Percentiles rank a stretch among this genome's conserved stretches.
Conservation (phyloP, 305 asterid species). For the Fraxinus sp. region DNA sequence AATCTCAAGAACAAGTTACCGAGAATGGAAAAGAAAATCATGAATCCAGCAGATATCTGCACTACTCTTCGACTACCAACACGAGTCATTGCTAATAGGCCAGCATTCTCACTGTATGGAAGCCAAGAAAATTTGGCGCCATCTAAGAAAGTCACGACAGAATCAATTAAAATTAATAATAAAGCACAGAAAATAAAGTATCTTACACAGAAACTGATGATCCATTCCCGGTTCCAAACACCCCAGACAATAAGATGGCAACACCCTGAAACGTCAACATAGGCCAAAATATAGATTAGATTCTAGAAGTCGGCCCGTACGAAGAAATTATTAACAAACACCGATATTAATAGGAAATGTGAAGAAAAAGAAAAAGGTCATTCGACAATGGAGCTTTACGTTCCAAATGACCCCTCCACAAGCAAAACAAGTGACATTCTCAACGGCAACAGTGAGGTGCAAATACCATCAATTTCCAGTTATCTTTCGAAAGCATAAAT, state of each 20-base stretch:
- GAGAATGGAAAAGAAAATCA: slow-evolving; percentile 53
- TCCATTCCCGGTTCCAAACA: slow-evolving; percentile 52
- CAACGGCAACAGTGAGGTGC: neutral
- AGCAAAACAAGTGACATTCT: neutral
- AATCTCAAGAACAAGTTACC: slow-evolving; percentile 27
- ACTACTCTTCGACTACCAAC: slow-evolving; percentile 59
- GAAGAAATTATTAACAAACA: neutral
- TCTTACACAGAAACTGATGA: slow-evolving; percentile 54
- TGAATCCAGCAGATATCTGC: slow-evolving; percentile 54
- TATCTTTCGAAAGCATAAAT: neutral
- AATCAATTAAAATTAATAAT: neutral
- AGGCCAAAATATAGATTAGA: neutral
- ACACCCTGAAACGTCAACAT: slow-evolving; percentile 35
- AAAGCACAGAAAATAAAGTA: neutral
- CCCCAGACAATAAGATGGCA: slow-evolving; percentile 45
- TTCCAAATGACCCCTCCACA: neutral
- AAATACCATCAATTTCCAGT: neutral
- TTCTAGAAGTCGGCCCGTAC: neutral
- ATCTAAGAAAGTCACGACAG: neutral
- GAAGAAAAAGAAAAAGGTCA: neutral
- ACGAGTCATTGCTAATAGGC: slow-evolving; percentile 48
- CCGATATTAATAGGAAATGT: neutral
- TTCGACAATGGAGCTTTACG: neutral
- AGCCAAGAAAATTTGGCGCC: neutral
- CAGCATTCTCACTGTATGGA: slow-evolving; percentile 50